Evolutionary conservation across 441 rosid species (phyloP).

Genomic region (Gossypium schwendimanii): DNA sequence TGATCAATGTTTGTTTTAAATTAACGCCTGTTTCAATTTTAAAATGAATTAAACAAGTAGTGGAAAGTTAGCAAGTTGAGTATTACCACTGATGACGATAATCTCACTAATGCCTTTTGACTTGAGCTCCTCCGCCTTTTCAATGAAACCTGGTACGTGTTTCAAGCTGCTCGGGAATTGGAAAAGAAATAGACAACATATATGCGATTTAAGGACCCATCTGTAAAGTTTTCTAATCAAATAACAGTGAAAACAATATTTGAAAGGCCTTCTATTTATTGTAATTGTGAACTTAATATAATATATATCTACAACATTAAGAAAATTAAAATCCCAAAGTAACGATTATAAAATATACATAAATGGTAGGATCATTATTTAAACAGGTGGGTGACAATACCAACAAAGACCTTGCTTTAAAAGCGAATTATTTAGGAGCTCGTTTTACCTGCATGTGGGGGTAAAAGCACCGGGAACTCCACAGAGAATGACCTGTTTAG

Average conservation of each 20-base stretch:
- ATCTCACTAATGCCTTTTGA: conserved; percentile 73
- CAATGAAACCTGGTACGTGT: conserved; percentile 89
- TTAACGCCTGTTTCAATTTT: neutral
- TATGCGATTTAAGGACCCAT: neutral
- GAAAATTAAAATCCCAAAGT: too few relatives aligned
- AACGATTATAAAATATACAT: neutral
- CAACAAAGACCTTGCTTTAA: too few relatives aligned
- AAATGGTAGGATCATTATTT: neutral
- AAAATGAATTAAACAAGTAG: neutral
- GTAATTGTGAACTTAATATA: neutral
- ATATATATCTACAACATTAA: neutral
- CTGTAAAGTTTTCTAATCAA: neutral
- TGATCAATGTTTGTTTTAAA: neutral
- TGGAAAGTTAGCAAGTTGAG: neutral
- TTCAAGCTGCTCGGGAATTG: conserved; percentile 41
- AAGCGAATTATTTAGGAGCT: neutral
- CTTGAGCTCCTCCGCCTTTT: conserved; percentile 71
- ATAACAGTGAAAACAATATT: neutral
- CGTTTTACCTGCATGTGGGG: conserved; percentile 73
- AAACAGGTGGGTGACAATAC: too few relatives aligned
- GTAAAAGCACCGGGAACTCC: conserved; percentile 97
- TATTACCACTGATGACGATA: conserved; percentile 62
- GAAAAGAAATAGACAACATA: neutral
- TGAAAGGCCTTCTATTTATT: neutral
- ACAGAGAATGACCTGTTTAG: conserved; percentile 61